Base-by-base conservation (phyloP, 2,329 filamentous ascomycete genomes). In the Nothomitra cinnamomea region DNA sequence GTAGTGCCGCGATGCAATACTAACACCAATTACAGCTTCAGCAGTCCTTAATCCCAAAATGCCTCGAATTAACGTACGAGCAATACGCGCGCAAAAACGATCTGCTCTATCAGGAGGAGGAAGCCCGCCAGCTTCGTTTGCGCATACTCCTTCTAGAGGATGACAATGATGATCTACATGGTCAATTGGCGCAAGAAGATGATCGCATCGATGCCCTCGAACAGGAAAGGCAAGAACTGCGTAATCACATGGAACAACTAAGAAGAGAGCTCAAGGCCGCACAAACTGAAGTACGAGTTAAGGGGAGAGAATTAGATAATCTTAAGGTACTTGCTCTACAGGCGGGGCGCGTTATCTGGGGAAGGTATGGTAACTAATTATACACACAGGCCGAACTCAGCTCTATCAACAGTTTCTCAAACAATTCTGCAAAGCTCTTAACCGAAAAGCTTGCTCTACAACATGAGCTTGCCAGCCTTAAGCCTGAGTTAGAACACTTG, bases 51-150 rank as follows among this genome's bases (percentile, higher is more conserved):
- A 32, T 10, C 4, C 28, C 45, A 35, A 49, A 49, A 49, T 17
- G 64, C 15, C 74, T 88, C 53, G 86, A 94, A 64, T 69, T 84
- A 56, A 78, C 78, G 60, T 86, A 89, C 64, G 79, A 83, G 59
- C 74, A 76, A 56, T 77, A 75, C 58, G 67, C 77, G 53, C 79
- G 83, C 59, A 73, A 80, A 53, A 76, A 83, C 36, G 77, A 85
- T 53, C 70, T 82, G 10, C 73, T 94, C 54, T 70, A 79, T 59
- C 85, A 85, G 61, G 80, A 87, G 58, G 89, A 96, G 65, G 79
- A 82, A 56, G 72, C 78, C 40, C 80, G 89, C 49, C 76, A 81
- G 58, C 67, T 87, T 52, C 79, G 79, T 59, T 73, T 90, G 56
- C 78, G 82, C 57, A 73, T 82, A 53, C 69, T 89, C 53, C 67